A percentile compares a stretch with the other conserved stretches of the same genome.
Conservation (phyloP, 208 protist species). For the Cochliopodium minus region DNA sequence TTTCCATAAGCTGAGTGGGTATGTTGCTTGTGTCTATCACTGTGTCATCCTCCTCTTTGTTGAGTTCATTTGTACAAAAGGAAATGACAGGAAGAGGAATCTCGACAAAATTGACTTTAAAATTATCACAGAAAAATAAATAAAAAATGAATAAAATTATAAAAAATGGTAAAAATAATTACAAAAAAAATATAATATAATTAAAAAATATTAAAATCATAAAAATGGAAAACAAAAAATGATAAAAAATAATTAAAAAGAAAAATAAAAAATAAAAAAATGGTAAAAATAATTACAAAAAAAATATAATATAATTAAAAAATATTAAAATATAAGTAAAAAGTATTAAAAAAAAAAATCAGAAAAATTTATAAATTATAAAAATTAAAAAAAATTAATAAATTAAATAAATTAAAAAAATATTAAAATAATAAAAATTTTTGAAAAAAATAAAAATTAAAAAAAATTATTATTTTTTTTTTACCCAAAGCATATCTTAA, state of each 20-base stretch:
- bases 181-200: background rate
- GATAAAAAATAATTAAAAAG: background rate
- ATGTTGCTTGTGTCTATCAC: background rate
- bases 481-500: too few relatives aligned
- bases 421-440: background rate
- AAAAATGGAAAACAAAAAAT: background rate
- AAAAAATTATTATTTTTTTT: too few relatives aligned
- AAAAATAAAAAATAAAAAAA: background rate
- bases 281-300: background rate
- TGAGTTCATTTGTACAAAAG: too few relatives aligned
- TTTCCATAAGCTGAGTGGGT: background rate
- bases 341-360: background rate
- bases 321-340: background rate
- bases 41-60: constrained; percentile 1
- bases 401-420: background rate
- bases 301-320: background rate
- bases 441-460: background rate
- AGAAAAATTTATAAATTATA: background rate
- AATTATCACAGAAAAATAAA: background rate
- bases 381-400: background rate
- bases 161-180: background rate
- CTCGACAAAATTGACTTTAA: background rate
- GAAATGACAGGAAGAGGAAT: background rate
- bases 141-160: background rate
- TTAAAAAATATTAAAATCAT: background rate